Evolutionary conservation across 495 filamentous ascomycete species (phyloP).

Genomic region (Hypoxylon intermedium): DNA sequence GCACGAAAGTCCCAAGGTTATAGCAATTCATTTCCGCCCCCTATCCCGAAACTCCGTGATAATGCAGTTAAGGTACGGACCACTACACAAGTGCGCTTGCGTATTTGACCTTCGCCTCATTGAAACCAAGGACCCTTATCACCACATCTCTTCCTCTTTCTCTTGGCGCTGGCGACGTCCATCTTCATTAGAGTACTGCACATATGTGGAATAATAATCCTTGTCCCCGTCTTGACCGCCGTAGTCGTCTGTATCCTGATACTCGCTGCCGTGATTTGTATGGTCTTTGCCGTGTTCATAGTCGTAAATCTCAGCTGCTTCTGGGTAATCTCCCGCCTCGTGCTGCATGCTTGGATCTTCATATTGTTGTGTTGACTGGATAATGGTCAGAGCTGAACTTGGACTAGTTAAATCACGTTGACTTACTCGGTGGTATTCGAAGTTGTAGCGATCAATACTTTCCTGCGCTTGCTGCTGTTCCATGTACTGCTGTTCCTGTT

Average conservation of each 20-base stretch:
- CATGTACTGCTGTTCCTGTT: constrained; percentile 65
- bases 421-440: constrained; percentile 62
- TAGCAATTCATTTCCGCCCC: constrained; percentile 18
- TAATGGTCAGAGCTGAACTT: constrained; percentile 22
- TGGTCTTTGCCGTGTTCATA: constrained; percentile 52
- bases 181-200: constrained; percentile 36
- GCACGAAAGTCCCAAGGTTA: constrained; percentile 10
- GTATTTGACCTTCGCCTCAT: constrained; percentile 9
- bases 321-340: constrained; percentile 52
- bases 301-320: constrained; percentile 57
- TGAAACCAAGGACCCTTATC: constrained; percentile 8
- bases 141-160: constrained; percentile 45
- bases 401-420: not conserved
- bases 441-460: constrained; percentile 54
- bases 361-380: constrained; percentile 52
- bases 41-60: constrained; percentile 30
- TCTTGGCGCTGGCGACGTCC: constrained; percentile 32
- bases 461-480: constrained; percentile 59
- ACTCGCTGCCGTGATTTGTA: constrained; percentile 30
- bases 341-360: constrained; percentile 50
- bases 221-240: constrained; percentile 35
- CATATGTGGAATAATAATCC: constrained; percentile 44
- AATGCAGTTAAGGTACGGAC: constrained; percentile 37
- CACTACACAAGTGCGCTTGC: constrained; percentile 23
- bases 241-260: constrained; percentile 39